Evolutionary conservation across 2,329 filamentous ascomycete genomes (phyloP), one percentile per base, ranked within the genome.

Genomic region (Colletotrichum cereale): DNA sequence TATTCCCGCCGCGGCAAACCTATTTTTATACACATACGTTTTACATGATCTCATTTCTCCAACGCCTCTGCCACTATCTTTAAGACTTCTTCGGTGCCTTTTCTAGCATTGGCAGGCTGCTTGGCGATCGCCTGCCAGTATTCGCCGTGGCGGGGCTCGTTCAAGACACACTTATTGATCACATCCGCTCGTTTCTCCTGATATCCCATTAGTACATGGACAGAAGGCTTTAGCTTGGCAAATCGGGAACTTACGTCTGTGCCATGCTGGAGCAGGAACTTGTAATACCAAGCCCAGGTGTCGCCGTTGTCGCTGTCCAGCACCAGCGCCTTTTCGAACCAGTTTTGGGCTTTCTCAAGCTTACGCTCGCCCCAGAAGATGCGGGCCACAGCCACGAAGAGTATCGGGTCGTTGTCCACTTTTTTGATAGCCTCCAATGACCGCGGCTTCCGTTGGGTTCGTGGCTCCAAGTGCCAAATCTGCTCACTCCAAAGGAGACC

Each of bases 211-310:
- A 69, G 66, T 53, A 34, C 26, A 44, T 31, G 4, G n/a, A 26
- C 2, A n/a, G 4, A 18, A 56, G 8, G 18, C 11, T 24, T 21
- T n/a, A n/a, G 3, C 11, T 6, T 34, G 24, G 26, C 10, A 16
- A 36, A 3, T 7, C 3, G 5, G 34, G 2, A 29, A 72, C 70
- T 64, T 42, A 73, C 71, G 16, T 94, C 92, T 6, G 95, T 98
- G 12, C 96, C 97, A 83, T 99, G 95, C 85, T 98, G 94, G 75
- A 91, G 80, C 74, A 98, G 79, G 80, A 98, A 99, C 81, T 96
- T 95, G 82, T 95, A 96, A 82, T 98, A 99, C 96, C 96, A 99
- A 26, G 95, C 96, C 97, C 97, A 99, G 14, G 91, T 93, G 84
- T 99, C 97, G 62, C 96, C 96, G 62, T 90, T 84, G 80, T 98